These are phyloP conservation scores for Alternaria hordeiaustralica DNA, from an alignment of 2,329 filamentous ascomycete species.

Conservation along the genomic window DNA sequence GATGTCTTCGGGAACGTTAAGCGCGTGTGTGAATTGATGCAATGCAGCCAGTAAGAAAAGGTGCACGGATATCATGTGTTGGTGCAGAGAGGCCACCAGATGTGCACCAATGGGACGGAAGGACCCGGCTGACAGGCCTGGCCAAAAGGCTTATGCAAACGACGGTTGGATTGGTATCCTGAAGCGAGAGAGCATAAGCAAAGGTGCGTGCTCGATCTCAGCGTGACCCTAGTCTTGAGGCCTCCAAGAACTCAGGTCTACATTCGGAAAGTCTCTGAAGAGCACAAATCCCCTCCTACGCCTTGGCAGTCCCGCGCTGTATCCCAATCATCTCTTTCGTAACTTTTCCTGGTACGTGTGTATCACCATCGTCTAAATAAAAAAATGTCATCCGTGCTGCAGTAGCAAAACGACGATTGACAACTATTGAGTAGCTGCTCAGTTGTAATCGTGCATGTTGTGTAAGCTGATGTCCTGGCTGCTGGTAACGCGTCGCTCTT, in stretches of 20 bases:
- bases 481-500: slow-evolving; percentile 48
- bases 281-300: neutral
- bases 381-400: neutral
- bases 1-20: neutral
- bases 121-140: slow-evolving; percentile 3
- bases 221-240: neutral
- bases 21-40: neutral
- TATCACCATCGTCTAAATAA: slow-evolving; percentile 4
- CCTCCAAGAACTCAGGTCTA: neutral
- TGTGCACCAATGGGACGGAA: slow-evolving; percentile 9
- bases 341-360: slow-evolving; percentile 3
- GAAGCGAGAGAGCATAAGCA: slow-evolving; percentile 6
- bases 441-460: slow-evolving; percentile 56
- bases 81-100: neutral
- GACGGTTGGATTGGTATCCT: slow-evolving; percentile 8
- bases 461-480: slow-evolving; percentile 68
- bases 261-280: neutral
- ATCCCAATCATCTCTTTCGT: slow-evolving; percentile 4
- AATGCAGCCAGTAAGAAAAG: slow-evolving; percentile 4
- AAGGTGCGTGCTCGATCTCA: slow-evolving; percentile 9
- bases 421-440: neutral
- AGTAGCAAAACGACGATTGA: neutral
- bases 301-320: slow-evolving; percentile 1
- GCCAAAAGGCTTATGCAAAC: slow-evolving; percentile 8
- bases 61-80: neutral